Evolutionary conservation across 495 filamentous ascomycete species (phyloP), one percentile per base, ranked within the genome.

Genomic region (Hyaloscypha variabilis): DNA sequence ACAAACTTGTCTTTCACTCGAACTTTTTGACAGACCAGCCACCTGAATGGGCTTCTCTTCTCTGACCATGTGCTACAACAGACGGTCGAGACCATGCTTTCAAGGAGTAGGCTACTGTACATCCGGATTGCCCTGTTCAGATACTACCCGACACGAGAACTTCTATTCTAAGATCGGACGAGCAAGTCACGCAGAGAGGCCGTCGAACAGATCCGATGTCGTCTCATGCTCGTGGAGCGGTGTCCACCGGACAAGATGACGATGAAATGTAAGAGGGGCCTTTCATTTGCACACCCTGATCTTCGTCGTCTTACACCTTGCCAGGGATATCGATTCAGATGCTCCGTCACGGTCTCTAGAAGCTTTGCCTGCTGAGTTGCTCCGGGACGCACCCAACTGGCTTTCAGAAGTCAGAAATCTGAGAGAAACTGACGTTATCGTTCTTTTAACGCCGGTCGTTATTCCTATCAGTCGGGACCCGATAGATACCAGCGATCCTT

Each of bases 391-490:
- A 14, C 29, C 39, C 6, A 63, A 67, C 29, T 72, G 70, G 70
- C 53, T 72, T 6, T 29, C 39, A 26, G 8, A 34, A 23, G 49
- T 68, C 19, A 68, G 58, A 58, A 30, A 31, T 42, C 30, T 72
- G 24, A 23, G 39, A 58, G 67, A 67, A 26, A 64, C 77, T 31
- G 83, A 86, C 67, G 78, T 83, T 42, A 72, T 88, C 46, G 72
- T 87, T 36, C 83, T 88, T 24, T 74, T 88, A n/a, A 87, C 86
- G 14, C 86, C 86, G 29, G 85, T 83, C 17, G 81, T 87, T 50
- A 72, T 76, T 14, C 82, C 81, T 50, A 76, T 79, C 50, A 72
- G 69, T 46, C 54, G 51, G 25, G 62, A 67, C 29, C 42, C 65
- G 21, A 63, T 62, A 39, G 53, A 71, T 24, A 57, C 70, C 59